A percentile compares a stretch with the other conserved stretches of the same genome.
Evolutionary conservation across 768 basidiomycete genomes (phyloP).

Genomic region (Amanita subjunquillea): DNA sequence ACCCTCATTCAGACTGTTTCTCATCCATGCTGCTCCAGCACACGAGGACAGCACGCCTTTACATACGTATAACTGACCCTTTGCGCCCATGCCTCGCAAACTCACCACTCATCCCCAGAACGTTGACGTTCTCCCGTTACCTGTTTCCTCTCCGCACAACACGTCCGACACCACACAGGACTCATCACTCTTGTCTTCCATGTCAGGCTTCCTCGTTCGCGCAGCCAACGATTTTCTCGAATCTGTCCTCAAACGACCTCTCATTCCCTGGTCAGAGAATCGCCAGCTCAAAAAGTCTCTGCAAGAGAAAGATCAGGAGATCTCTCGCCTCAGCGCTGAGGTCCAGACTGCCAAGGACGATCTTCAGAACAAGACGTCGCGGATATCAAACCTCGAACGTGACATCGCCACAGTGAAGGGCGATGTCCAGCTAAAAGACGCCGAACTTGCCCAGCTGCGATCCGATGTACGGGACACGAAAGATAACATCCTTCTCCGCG

Average conservation of each 20-base stretch:
- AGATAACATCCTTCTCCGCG: neutral
- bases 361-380: neutral
- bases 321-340: neutral
- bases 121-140: neutral
- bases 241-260: conserved; percentile 3
- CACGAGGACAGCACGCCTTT: conserved; percentile 4
- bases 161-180: neutral
- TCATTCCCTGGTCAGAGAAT: conserved; percentile 4
- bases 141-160: neutral
- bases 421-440: neutral
- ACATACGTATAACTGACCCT: conserved; percentile 1
- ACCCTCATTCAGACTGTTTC: neutral
- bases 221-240: conserved; percentile 4
- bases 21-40: neutral
- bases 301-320: conserved; percentile 2
- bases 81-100: neutral
- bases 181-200: neutral
- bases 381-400: neutral
- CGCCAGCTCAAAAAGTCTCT: conserved; percentile 1
- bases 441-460: neutral
- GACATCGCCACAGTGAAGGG: neutral
- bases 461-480: conserved; percentile 3
- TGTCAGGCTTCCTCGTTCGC: conserved; percentile 4
- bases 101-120: neutral
- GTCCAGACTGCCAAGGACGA: neutral